Conservation (phyloP, 208 protist genomes). For the Trypanosoma congolense region DNA sequence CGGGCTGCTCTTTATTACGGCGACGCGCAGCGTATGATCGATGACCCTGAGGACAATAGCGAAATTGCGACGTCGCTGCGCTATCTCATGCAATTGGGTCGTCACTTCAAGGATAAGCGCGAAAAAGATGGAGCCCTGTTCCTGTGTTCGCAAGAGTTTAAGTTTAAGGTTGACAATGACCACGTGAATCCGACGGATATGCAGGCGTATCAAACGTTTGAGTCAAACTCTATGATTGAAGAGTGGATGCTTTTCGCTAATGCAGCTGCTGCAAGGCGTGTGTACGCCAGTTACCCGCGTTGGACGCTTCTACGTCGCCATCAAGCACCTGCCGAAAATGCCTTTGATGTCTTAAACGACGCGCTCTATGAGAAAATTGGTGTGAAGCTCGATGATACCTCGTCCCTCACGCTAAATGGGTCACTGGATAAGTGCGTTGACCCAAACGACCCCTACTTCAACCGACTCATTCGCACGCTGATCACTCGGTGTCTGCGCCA, state of each 20-base stretch:
- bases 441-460: slow-evolving; percentile 82
- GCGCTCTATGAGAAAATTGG: slow-evolving; percentile 55
- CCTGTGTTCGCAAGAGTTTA: slow-evolving; percentile 87
- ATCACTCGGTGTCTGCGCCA: slow-evolving; percentile 90
- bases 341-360: slow-evolving; percentile 84
- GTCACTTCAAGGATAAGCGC: slow-evolving; percentile 77
- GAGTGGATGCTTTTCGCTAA: slow-evolving; percentile 98
- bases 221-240: slow-evolving; percentile 95
- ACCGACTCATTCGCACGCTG: slow-evolving; percentile 88
- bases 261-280: slow-evolving; percentile 77
- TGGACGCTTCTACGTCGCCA: slow-evolving; percentile 89
- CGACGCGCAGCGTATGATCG: slow-evolving; percentile 92
- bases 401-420: slow-evolving; percentile 76
- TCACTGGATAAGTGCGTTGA: slow-evolving; percentile 81
- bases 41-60: slow-evolving; percentile 57
- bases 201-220: slow-evolving; percentile 85
- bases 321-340: slow-evolving; percentile 73
- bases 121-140: slow-evolving; percentile 85
- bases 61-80: slow-evolving; percentile 74
- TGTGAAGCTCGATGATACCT: slow-evolving; percentile 73
- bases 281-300: slow-evolving; percentile 73
- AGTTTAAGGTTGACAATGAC: slow-evolving; percentile 88
- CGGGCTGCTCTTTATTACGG: slow-evolving; percentile 91
- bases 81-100: slow-evolving; percentile 67
- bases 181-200: slow-evolving; percentile 88